Base-by-base conservation (phyloP, 257 asterid species). In the Linaria vulgaris region DNA sequence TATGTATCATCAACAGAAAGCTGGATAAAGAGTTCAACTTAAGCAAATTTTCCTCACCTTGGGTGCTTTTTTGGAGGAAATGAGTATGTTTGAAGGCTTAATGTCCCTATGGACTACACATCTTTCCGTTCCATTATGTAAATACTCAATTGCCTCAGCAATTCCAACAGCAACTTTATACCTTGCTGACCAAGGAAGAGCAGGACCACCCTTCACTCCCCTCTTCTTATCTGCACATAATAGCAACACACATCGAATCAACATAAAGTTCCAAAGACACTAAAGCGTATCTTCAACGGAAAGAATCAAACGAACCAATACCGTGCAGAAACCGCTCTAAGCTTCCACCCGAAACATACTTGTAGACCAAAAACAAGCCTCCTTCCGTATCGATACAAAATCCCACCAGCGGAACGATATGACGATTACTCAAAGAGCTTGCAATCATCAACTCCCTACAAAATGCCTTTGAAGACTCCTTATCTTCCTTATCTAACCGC, bases 401-500 rank as follows among this genome's bases (percentile, higher is more conserved):
- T 38, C 97, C 97, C 13, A 91, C 76, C 22, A 91, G 71, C n/a
- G 97, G 96, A 69, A 91, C 97, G 73, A 91, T 76, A 75, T 72
- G 78, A 53, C 82, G 86, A 48, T 88, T 82, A 39, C 78, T 91
- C 57, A 91, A 63, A 66, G 95, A 88, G 63, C 91, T 88, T 17
- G 97, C 96, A 59, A 91, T 91, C 96, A 91, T 91, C 76, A 91
- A 74, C 65, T 91, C 96, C 73, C 96, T 78, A 70, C 96, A 91
- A 64, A 91, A 91, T n/a, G 97, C 95, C 83, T 91, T 91, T 0
- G 96, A 75, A 62, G 85, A 78, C 34, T 91, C 97, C 61, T 83
- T 82, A 44, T 88, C 96, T 66, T 85, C 96, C 71, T 77, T 90
- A 27, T 87, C 95, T 69, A 91, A 71, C 55, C 83, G 71, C 86